phyloP scores from a whole-genome alignment of 805 yeast species.

The Metschnikowia rubicola region DNA sequence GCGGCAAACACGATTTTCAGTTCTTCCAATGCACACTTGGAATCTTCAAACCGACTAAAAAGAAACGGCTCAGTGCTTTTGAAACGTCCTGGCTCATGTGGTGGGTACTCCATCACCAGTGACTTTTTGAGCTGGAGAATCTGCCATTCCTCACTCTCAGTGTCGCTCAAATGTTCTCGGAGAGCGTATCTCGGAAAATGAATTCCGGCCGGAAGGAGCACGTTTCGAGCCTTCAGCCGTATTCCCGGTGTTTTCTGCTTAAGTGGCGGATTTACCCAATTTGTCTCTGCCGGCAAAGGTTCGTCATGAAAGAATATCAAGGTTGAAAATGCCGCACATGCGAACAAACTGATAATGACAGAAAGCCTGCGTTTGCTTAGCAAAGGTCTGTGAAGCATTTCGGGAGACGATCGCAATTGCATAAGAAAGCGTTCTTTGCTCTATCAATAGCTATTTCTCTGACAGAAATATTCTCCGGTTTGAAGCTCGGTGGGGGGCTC shows the following conservation, averaged over 20 bases:
- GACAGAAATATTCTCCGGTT: no score
- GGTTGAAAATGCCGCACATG: background rate
- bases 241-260: background rate
- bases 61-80: background rate
- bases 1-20: background rate
- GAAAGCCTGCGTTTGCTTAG: background rate
- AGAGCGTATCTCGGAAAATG: conserved; percentile 1
- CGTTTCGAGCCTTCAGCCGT: background rate
- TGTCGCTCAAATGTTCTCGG: conserved; percentile 2
- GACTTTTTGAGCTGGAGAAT: background rate
- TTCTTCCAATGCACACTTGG: background rate
- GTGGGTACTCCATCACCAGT: conserved; percentile 1
- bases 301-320: background rate
- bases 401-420: no score
- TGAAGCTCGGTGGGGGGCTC: no score
- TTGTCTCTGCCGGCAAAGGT: background rate
- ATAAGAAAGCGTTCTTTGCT: no score
- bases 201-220: conserved; percentile 9
- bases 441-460: no score
- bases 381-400: background rate
- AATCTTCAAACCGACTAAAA: background rate
- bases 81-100: background rate
- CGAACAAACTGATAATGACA: background rate
- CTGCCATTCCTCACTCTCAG: conserved; percentile 4
- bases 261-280: background rate